Base-by-base conservation (phyloP, 441 rosid species). In the Flueggea neowawraea region DNA sequence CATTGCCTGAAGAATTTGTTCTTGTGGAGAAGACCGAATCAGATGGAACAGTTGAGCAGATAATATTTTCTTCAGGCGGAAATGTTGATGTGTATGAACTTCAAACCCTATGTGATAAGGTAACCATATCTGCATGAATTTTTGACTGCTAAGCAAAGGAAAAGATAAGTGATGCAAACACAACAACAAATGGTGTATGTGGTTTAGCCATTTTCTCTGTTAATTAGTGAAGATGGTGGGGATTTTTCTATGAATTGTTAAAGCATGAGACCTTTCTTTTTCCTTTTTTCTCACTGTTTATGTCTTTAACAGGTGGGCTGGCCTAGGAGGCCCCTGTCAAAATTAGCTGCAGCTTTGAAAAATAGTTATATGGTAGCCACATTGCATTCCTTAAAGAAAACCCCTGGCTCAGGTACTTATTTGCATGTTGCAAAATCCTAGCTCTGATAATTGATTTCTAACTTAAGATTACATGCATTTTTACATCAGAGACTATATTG, bases 301-400 rank as follows among this genome's bases (percentile, higher is more conserved):
- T 12, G 11, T 32, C 33, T 68, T 61, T 22, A 44, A 69, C 71
- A 91, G 99, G 99, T 94, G 31, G 95, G 95, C 64, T 94, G 97
- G 99, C 99, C 96, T 43, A 68, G 96, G 60, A 89, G 99, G 76
- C 99, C 99, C 6, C 70, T 83, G 69, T 54, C 91, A 51, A 94
- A 94, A 76, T 68, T 91, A 73, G 96, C 88, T 64, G 84, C 91
- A 13, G 97, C 97, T 57, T 81, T 91, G 80, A 82, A 82, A 80
- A 94, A 94, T 73, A 91, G 99, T 82, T 94, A 91, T 76, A 84
- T 94, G 85, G 97, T 94, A 33, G 99, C 89, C 63, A 81, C 96
- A 12, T 75, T 94, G 78, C 97, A 91, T 82, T 86, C 90, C 49
- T 66, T 87, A 2, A 64, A 73, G 66, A 87, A 80, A 75, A 61